Conservation (phyloP, 164 flowering plant genomes). For the Brasenia schreberi region DNA sequence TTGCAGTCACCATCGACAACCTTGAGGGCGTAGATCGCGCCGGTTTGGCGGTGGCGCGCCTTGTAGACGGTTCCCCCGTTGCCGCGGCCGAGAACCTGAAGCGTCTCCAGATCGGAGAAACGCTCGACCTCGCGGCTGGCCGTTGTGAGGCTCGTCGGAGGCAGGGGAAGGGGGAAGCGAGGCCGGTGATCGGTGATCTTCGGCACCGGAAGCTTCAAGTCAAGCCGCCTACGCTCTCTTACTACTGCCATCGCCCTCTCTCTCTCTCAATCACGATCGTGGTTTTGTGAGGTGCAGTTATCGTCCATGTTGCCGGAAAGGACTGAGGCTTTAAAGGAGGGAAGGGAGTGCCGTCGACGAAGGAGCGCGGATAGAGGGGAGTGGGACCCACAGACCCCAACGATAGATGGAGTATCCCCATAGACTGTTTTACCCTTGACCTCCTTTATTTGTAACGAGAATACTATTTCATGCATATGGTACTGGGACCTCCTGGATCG, state of each 20-base stretch:
- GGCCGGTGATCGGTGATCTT: constrained; percentile 21
- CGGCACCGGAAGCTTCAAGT: constrained; percentile 24
- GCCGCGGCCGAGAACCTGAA: constrained; percentile 58
- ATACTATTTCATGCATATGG: too few species aligned
- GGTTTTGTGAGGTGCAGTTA: background rate
- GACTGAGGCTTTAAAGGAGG: background rate
- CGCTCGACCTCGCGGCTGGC: constrained; percentile 8
- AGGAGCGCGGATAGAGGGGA: background rate
- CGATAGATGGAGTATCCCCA: background rate
- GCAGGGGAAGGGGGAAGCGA: constrained; percentile 26
- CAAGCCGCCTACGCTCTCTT: constrained; percentile 32
- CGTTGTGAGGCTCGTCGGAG: constrained; percentile 11
- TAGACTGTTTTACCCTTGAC: background rate
- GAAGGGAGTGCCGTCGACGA: background rate
- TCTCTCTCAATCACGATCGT: background rate
- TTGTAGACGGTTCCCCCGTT: constrained; percentile 81
- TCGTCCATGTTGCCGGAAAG: background rate
- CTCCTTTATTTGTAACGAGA: too few species aligned
- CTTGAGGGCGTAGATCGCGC: constrained; percentile 48
- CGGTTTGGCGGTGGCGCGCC: constrained; percentile 42
- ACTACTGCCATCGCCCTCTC: constrained; percentile 25
- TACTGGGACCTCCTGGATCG: too few species aligned
- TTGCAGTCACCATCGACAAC: constrained; percentile 36
- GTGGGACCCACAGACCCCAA: background rate
- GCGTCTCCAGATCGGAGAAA: constrained; percentile 29